These are phyloP conservation scores for Vitis vinifera DNA, from an alignment of 164 flowering plant genomes.

Conservation along the genomic window ASM3070453v1 NC_081817.1:25683501-25684000, in stretches of 20 bases:
- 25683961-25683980: constrained; percentile 50
- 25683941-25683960: constrained; percentile 41
- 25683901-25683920: constrained; percentile 62
- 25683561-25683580: too few relatives aligned
- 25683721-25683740: too few relatives aligned
- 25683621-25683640: too few relatives aligned
- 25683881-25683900: constrained; percentile 34
- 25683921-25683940: constrained; percentile 73
- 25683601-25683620: too few relatives aligned
- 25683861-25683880: constrained; percentile 37
- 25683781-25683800: constrained; percentile 73
- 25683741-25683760: background rate
- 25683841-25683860: constrained; percentile 54
- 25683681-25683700: too few relatives aligned
- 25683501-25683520: too few relatives aligned
- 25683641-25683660: too few relatives aligned
- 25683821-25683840: constrained; percentile 58
- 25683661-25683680: too few relatives aligned
- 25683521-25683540: too few relatives aligned
- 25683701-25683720: too few relatives aligned
- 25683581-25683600: too few relatives aligned
- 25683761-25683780: constrained; percentile 56
- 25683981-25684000: constrained; percentile 47
- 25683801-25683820: constrained; percentile 59
- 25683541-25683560: too few relatives aligned